Conservation (phyloP, 2,329 filamentous ascomycete species). For the Sclerotinia glacialis region DNA sequence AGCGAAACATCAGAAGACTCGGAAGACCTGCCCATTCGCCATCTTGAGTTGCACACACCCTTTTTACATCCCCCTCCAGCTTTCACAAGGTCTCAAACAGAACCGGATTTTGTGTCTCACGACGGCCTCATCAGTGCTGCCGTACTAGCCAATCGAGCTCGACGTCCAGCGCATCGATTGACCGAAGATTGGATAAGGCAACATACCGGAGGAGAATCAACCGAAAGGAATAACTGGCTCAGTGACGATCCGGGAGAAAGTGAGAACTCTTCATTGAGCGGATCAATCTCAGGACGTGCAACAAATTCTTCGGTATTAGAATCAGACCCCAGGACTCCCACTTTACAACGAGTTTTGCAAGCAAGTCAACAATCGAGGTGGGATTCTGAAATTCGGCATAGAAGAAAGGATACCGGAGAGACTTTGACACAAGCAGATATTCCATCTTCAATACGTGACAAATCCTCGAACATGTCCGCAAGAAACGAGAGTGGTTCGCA, state of each 20-base stretch:
- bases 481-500: constrained; percentile 30
- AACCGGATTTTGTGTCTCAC: constrained; percentile 41
- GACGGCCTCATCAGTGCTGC: constrained; percentile 47
- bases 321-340: constrained; percentile 39
- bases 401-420: constrained; percentile 39
- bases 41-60: constrained; percentile 59
- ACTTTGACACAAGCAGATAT: constrained; percentile 39
- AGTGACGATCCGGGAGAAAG: constrained; percentile 74
- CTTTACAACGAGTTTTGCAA: constrained; percentile 35
- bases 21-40: constrained; percentile 59
- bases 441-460: constrained; percentile 21
- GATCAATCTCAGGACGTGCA: constrained; percentile 55
- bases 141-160: constrained; percentile 61
- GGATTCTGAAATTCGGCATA: constrained; percentile 28
- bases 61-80: constrained; percentile 58
- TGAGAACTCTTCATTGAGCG: constrained; percentile 72
- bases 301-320: constrained; percentile 45
- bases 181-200: constrained; percentile 86
- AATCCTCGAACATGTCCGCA: constrained; percentile 29
- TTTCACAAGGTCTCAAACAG: constrained; percentile 39
- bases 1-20: constrained; percentile 59
- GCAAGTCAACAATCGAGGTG: constrained; percentile 29
- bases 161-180: constrained; percentile 59
- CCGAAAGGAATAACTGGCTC: constrained; percentile 76
- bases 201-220: constrained; percentile 68